Conservation (phyloP, 805 yeast genomes). For the Candida oleophila region DNA sequence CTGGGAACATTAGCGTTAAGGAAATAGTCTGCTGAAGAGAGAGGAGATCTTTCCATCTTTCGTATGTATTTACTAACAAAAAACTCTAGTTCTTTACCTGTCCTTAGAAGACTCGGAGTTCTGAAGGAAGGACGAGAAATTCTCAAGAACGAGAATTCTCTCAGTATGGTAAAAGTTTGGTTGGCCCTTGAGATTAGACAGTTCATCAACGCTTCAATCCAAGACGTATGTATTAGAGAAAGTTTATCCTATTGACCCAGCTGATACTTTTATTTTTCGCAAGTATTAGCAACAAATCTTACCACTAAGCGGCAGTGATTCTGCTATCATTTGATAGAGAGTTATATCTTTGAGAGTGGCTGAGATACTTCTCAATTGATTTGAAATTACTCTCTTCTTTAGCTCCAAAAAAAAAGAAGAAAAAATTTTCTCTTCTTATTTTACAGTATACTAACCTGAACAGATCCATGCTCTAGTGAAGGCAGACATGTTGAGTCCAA, state of each 20-base stretch:
- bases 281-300: too few species aligned
- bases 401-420: too few species aligned
- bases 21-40: too few species aligned
- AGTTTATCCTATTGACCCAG: too few species aligned
- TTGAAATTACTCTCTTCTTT: too few species aligned
- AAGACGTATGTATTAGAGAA: slow-evolving; percentile 69
- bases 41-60: too few species aligned
- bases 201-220: slow-evolving; percentile 77
- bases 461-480: slow-evolving; percentile 44
- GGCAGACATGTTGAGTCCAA: slow-evolving; percentile 47
- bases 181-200: slow-evolving; percentile 84
- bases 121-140: slow-evolving; percentile 63
- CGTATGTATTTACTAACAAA: slow-evolving; percentile 19
- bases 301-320: too few species aligned
- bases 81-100: slow-evolving; percentile 68
- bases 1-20: too few species aligned
- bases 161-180: slow-evolving; percentile 90
- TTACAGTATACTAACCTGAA: slow-evolving; percentile 17
- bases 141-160: slow-evolving; percentile 53
- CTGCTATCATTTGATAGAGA: too few species aligned
- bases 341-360: not conserved
- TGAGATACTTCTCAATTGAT: not conserved
- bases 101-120: slow-evolving; percentile 75
- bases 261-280: too few species aligned
- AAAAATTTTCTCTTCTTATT: not conserved